These are phyloP conservation scores for Fusarium globosum DNA, from an alignment of 2,329 filamentous ascomycete genomes.

Conservation along the genomic window DNA sequence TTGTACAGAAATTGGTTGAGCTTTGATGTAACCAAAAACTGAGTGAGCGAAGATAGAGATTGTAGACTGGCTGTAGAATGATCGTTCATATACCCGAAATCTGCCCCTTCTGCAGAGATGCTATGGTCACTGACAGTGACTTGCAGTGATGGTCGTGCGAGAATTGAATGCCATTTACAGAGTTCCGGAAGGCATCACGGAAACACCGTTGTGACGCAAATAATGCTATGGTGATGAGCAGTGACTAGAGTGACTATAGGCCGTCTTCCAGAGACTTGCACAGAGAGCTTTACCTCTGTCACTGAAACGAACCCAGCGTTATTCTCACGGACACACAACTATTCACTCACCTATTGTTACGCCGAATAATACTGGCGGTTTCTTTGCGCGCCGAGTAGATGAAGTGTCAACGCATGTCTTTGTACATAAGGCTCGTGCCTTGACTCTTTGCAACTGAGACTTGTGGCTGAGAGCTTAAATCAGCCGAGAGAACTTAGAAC, in stretches of 20 bases:
- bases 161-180: neutral
- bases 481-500: too few relatives aligned
- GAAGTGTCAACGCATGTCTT: too few relatives aligned
- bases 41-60: neutral
- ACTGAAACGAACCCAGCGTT: neutral
- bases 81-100: neutral
- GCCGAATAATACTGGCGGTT: too few relatives aligned
- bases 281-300: neutral
- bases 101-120: neutral
- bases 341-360: neutral
- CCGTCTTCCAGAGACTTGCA: neutral
- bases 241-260: neutral
- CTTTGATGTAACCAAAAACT: too few relatives aligned
- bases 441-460: too few relatives aligned
- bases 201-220: fast-evolving
- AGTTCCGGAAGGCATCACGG: fast-evolving
- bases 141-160: neutral
- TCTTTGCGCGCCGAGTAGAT: too few relatives aligned
- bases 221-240: neutral
- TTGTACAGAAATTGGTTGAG: neutral
- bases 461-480: too few relatives aligned
- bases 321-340: neutral
- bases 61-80: neutral
- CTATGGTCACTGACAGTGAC: neutral
- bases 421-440: too few relatives aligned